Conservation (phyloP, 2,329 filamentous ascomycete genomes). For the Verticillium tricorpus region DNA sequence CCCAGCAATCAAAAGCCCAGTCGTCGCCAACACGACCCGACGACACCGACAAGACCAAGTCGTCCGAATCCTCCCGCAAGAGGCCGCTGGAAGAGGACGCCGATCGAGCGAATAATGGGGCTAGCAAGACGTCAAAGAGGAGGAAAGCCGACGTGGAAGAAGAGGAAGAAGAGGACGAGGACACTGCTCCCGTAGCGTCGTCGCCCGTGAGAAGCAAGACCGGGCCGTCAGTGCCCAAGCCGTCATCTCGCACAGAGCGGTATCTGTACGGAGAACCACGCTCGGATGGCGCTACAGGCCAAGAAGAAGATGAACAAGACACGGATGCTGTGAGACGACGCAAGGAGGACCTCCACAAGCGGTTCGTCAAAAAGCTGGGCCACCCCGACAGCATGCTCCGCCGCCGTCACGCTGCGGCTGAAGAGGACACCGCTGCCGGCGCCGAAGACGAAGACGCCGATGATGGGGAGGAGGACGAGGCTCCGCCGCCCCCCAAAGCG, state of each 20-base stretch:
- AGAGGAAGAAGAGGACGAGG: slow-evolving; percentile 22
- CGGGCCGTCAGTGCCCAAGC: background rate
- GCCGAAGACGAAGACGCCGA: slow-evolving; percentile 49
- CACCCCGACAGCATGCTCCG: slow-evolving; percentile 76
- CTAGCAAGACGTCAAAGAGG: slow-evolving; percentile 38
- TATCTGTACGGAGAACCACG: slow-evolving; percentile 45
- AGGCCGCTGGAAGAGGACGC: slow-evolving; percentile 45
- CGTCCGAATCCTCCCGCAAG: slow-evolving; percentile 35
- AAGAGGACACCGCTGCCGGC: slow-evolving; percentile 47
- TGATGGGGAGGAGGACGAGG: slow-evolving; percentile 49
- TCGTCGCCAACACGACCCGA: background rate
- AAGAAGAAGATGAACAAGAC: slow-evolving; percentile 38
- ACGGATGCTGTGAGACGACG: slow-evolving; percentile 46
- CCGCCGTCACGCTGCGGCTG: slow-evolving; percentile 51
- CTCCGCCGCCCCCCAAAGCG: slow-evolving; percentile 39
- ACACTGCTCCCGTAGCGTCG: slow-evolving; percentile 25
- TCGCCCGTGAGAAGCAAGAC: background rate
- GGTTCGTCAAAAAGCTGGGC: slow-evolving; percentile 87
- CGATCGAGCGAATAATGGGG: slow-evolving; percentile 37
- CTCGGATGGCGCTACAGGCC: slow-evolving; percentile 32
- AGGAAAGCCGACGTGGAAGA: slow-evolving; percentile 35
- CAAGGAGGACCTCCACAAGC: slow-evolving; percentile 71
- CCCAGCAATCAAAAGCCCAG: slow-evolving; percentile 10
- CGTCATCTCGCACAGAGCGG: slow-evolving; percentile 40
- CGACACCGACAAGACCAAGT: slow-evolving; percentile 19